Evolutionary conservation across 257 asterid genomes (phyloP).

Genomic region (Jasminum sambac): DNA sequence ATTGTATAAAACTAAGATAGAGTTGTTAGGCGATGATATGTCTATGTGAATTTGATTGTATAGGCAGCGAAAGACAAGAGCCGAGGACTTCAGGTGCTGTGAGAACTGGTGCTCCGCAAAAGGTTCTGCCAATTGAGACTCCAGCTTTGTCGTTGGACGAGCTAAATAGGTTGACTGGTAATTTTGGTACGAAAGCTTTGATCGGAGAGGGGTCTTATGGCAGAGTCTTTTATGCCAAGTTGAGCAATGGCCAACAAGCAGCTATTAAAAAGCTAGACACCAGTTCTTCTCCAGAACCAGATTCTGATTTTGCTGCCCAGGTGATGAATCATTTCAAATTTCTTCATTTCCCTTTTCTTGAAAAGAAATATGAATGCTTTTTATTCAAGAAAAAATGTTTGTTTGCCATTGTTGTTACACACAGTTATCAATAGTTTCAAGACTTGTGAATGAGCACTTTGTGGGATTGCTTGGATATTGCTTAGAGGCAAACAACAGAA

Average conservation of each 20-base stretch:
- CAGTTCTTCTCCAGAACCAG: slow-evolving; percentile 74
- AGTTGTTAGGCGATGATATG: background rate
- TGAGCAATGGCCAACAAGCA: slow-evolving; percentile 49
- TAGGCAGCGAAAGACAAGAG: slow-evolving; percentile 79
- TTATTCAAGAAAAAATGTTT: background rate
- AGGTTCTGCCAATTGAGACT: slow-evolving; percentile 76
- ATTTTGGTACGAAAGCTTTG: slow-evolving; percentile 64
- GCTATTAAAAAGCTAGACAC: slow-evolving; percentile 84
- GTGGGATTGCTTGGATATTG: slow-evolving; percentile 82
- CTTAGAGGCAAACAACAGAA: slow-evolving; percentile 61
- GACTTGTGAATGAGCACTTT: slow-evolving; percentile 80
- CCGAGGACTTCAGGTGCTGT: slow-evolving; percentile 61
- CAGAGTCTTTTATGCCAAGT: slow-evolving; percentile 57
- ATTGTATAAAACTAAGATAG: background rate
- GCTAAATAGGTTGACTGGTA: slow-evolving; percentile 54
- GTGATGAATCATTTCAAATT: slow-evolving; percentile 35
- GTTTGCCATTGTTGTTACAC: background rate
- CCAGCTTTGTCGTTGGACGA: slow-evolving; percentile 69
- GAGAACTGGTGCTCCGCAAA: slow-evolving; percentile 76
- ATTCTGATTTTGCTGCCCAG: slow-evolving; percentile 76
- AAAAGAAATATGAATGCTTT: background rate
- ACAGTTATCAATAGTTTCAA: slow-evolving; percentile 78
- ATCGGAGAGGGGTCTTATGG: slow-evolving; percentile 91
- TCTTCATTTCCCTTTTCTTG: background rate
- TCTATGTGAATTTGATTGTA: background rate